phyloP scores from a whole-genome alignment of 768 basidiomycete species.

The Dioszegia aurantiaca region DNA sequence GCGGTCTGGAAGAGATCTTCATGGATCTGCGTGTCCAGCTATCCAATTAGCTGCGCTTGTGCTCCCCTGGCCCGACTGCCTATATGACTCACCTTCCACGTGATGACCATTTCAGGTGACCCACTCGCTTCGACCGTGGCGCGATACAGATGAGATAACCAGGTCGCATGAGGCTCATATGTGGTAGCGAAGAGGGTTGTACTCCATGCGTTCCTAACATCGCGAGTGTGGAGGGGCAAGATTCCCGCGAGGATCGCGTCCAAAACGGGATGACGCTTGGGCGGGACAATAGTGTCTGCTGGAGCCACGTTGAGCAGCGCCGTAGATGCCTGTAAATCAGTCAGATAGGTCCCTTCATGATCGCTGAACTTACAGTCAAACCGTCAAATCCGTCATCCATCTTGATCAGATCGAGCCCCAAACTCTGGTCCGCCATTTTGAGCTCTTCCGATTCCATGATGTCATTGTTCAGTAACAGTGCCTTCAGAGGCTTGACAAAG shows the following conservation, averaged over 20 bases:
- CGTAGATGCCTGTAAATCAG: constrained; percentile 6
- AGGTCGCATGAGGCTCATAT: constrained; percentile 28
- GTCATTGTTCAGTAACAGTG: constrained; percentile 17
- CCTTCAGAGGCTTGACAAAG: constrained; percentile 36
- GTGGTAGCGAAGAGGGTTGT: constrained; percentile 30
- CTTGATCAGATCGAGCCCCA: constrained; percentile 19
- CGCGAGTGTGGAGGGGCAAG: constrained; percentile 24
- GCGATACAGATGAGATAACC: constrained; percentile 42
- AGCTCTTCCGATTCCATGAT: constrained; percentile 20
- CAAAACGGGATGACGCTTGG: constrained; percentile 32
- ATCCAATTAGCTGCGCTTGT: constrained; percentile 18
- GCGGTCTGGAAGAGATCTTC: constrained; percentile 43
- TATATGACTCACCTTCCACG: constrained; percentile 29
- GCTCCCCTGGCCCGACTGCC: neutral
- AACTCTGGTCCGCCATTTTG: constrained; percentile 7
- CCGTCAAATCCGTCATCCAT: too few species aligned
- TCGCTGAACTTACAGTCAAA: too few species aligned
- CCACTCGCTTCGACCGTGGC: constrained; percentile 37
- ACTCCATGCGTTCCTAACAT: constrained; percentile 38
- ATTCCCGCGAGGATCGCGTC: constrained; percentile 35
- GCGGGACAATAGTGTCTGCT: neutral
- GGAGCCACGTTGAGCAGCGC: neutral
- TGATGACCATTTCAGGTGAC: constrained; percentile 33
- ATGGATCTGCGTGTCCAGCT: constrained; percentile 42
- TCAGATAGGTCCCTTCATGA: too few species aligned